A percentile compares a stretch with the other conserved stretches of the same genome.
These are phyloP conservation scores for Aciculoconidium aculeatum DNA, from an alignment of 805 yeast genomes.

Conservation along the genomic window DNA sequence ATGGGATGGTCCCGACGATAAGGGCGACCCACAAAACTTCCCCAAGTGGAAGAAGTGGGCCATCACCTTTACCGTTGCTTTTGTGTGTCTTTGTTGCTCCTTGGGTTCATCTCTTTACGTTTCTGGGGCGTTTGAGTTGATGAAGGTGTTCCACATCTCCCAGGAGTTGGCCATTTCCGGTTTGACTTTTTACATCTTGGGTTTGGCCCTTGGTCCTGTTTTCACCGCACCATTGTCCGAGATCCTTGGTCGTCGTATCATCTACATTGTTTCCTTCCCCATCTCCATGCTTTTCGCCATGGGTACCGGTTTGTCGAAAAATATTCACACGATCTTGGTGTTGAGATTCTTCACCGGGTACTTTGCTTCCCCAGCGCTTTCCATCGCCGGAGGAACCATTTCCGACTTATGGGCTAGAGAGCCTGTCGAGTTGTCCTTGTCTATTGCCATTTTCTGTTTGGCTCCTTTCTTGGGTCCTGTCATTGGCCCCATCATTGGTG, in stretches of 20 bases:
- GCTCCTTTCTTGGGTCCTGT: slow-evolving; percentile 82
- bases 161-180: slow-evolving; percentile 63
- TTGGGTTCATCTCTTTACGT: slow-evolving; percentile 73
- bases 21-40: slow-evolving; percentile 67
- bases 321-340: slow-evolving; percentile 57
- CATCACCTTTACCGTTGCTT: slow-evolving; percentile 59
- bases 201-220: slow-evolving; percentile 68
- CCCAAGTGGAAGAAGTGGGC: slow-evolving; percentile 57
- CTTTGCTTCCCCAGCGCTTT: slow-evolving; percentile 75
- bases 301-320: slow-evolving; percentile 64
- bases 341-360: slow-evolving; percentile 71
- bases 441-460: slow-evolving; percentile 73
- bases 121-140: slow-evolving; percentile 54
- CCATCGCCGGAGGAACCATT: slow-evolving; percentile 82
- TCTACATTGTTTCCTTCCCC: slow-evolving; percentile 56
- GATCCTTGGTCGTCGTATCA: slow-evolving; percentile 58
- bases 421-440: slow-evolving; percentile 57
- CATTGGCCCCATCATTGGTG: slow-evolving; percentile 69
- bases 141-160: slow-evolving; percentile 43
- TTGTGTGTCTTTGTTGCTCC: slow-evolving; percentile 61
- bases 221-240: slow-evolving; percentile 71
- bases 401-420: slow-evolving; percentile 60
- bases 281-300: slow-evolving; percentile 64
- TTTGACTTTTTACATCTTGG: slow-evolving; percentile 61
- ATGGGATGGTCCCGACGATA: slow-evolving; percentile 63